Base-by-base conservation (phyloP, 2,329 filamentous ascomycete species). In the Penicillium nordicum region DNA sequence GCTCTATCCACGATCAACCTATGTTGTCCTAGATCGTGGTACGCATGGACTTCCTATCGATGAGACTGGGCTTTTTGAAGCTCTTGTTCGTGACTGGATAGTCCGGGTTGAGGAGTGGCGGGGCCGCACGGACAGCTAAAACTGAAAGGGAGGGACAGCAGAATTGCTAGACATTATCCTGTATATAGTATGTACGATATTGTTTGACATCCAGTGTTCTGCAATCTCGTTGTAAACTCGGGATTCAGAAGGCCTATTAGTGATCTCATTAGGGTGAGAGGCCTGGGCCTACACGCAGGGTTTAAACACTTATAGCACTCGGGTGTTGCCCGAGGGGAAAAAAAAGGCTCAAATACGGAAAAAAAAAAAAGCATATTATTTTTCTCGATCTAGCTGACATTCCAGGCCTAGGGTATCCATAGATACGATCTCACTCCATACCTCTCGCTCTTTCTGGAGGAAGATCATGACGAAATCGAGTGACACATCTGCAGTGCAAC, bases 81-180 rank as follows among this genome's bases (percentile, higher is more conserved):
- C 64, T 43, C 63, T 70, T 57, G 65, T 70, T 46, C 55, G 62
- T 46, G 64, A 70, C 48, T 70, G 67, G 67, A 49, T 69, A 42
- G 5, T 14, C n/a, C 55, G 67, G 34, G 58, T 64, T 54, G 23
- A 57, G 25, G 65, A 66, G 60, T 66, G 65, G 65, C 53, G 63
- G 56, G 52, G 36, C 56, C 53, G 54, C 56, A 53, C 32, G 38
- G 51, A 53, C 14, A 53, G 1, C 49, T 60, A 34, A 34, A 16
- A 34, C 14, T 14, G 32, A 16, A 16, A 34, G 32, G 32, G 32
- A 34, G 14, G 7, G 6, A 14, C 14, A 34, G 16, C 1, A 34
- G 0, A 34, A 7, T 7, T 34, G 32, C 14, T 8, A 34, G 32
- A 16, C n/a, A 18, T 38, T 12, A 12, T 38, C n/a, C 36, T 38